phyloP scores from a whole-genome alignment of 2,329 filamentous ascomycete genomes.

The Pseudopyrenochaeta lycopersici region DNA sequence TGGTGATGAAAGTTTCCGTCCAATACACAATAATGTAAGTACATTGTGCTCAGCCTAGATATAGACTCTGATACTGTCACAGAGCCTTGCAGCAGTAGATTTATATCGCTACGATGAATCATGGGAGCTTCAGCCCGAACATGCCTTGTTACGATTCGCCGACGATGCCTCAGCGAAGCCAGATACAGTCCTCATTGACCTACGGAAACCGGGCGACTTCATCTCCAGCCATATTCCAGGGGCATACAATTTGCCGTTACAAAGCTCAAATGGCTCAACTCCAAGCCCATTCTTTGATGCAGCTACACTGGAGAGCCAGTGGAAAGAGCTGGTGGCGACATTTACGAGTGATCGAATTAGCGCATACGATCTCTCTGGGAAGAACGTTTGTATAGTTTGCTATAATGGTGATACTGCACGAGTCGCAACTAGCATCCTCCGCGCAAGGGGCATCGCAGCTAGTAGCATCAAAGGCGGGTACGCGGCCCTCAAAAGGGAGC shows the following conservation, averaged over 20 bases:
- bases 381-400: slow-evolving; percentile 26
- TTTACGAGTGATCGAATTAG: slow-evolving; percentile 25
- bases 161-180: too few species aligned
- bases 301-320: slow-evolving; percentile 22
- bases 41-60: not conserved
- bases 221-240: slow-evolving; percentile 23
- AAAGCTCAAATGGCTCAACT: slow-evolving; percentile 16
- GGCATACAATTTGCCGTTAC: slow-evolving; percentile 28
- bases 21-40: slow-evolving; percentile 26
- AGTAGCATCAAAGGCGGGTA: slow-evolving; percentile 28
- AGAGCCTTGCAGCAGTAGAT: slow-evolving; percentile 29
- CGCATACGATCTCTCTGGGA: slow-evolving; percentile 25
- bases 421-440: slow-evolving; percentile 29
- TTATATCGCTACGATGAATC: slow-evolving; percentile 32
- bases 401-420: slow-evolving; percentile 28
- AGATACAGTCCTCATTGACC: slow-evolving; percentile 17
- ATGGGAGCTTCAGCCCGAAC: slow-evolving; percentile 25
- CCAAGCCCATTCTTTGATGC: slow-evolving; percentile 26
- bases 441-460: slow-evolving; percentile 21
- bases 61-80: not conserved
- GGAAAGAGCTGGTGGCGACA: slow-evolving; percentile 26
- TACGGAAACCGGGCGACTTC: slow-evolving; percentile 29
- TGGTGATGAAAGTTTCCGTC: slow-evolving; percentile 40
- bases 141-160: not conserved
- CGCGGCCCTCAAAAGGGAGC: slow-evolving; percentile 12